phyloP scores from a whole-genome alignment of 2,329 filamentous ascomycete genomes.

The Fusarium sp. region DNA sequence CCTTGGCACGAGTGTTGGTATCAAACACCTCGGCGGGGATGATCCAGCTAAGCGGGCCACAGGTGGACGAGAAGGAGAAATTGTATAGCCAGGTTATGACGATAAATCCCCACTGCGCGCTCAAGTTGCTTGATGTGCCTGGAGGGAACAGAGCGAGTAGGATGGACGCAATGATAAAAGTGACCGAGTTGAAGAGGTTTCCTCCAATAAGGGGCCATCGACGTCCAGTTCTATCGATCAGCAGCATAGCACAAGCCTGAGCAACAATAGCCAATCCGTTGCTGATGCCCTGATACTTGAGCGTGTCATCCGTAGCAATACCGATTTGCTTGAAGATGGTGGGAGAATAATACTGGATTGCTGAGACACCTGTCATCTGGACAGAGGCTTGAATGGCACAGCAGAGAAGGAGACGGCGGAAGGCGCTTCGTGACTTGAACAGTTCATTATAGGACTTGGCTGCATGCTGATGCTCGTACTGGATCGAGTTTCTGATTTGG shows the following conservation, averaged over 20 bases:
- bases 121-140: constrained; percentile 54
- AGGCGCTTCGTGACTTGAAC: constrained; percentile 68
- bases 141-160: constrained; percentile 68
- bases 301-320: constrained; percentile 70
- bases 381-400: constrained; percentile 74
- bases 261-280: constrained; percentile 75
- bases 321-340: constrained; percentile 75
- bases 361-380: constrained; percentile 80
- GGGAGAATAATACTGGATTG: constrained; percentile 79
- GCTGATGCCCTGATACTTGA: constrained; percentile 81
- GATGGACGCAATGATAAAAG: constrained; percentile 74
- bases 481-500: constrained; percentile 73
- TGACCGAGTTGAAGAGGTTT: constrained; percentile 76
- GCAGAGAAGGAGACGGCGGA: constrained; percentile 79
- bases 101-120: constrained; percentile 74
- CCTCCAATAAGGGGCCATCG: constrained; percentile 78
- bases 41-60: constrained; percentile 70
- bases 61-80: constrained; percentile 77
- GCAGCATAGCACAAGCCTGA: constrained; percentile 73
- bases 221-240: constrained; percentile 77
- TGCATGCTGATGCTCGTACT: constrained; percentile 72
- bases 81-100: constrained; percentile 80
- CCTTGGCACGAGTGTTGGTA: constrained; percentile 77
- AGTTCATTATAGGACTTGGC: constrained; percentile 77
- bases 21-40: constrained; percentile 80